Percentiles rank a stretch among this genome's conserved stretches.
These are phyloP conservation scores for Arxiozyma slooffiae DNA, from an alignment of 1,139 yeast species.

Conservation along the genomic window DNA sequence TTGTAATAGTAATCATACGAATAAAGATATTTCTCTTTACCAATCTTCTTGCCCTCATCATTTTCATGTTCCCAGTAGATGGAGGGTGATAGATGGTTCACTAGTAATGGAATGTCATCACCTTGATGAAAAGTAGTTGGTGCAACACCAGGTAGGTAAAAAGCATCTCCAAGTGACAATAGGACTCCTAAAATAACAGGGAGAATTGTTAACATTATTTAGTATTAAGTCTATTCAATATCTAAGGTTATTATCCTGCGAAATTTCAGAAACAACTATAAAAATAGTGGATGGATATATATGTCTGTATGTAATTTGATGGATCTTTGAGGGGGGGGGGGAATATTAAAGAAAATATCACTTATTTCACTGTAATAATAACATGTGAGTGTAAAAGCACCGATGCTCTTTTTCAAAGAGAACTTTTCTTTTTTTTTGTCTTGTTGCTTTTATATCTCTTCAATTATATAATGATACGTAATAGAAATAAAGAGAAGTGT, in stretches of 20 bases:
- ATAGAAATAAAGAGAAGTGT: not conserved
- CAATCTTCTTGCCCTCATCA: constrained; percentile 32
- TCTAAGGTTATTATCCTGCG: not conserved
- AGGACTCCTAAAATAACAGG: not conserved
- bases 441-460: not conserved
- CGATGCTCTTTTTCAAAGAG: not conserved
- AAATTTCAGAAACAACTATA: not conserved
- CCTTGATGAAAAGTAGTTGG: constrained; percentile 77
- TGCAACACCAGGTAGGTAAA: constrained; percentile 91
- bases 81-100: constrained; percentile 83
- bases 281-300: not conserved
- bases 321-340: not conserved
- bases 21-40: constrained; percentile 44
- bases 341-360: no score
- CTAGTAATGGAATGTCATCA: constrained; percentile 66
- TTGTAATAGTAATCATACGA: constrained; percentile 82
- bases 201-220: not conserved
- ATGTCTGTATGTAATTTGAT: not conserved
- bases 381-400: not conserved
- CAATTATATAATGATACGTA: no score
- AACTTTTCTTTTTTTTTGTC: no score
- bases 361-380: not conserved
- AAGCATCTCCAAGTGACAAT: constrained; percentile 34
- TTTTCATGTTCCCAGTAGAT: constrained; percentile 36
- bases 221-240: not conserved